Evolutionary conservation across 192 early-diverging fungal genomes (phyloP), one percentile per base, ranked within the genome.

Genomic region (Phycomyces nitens): DNA sequence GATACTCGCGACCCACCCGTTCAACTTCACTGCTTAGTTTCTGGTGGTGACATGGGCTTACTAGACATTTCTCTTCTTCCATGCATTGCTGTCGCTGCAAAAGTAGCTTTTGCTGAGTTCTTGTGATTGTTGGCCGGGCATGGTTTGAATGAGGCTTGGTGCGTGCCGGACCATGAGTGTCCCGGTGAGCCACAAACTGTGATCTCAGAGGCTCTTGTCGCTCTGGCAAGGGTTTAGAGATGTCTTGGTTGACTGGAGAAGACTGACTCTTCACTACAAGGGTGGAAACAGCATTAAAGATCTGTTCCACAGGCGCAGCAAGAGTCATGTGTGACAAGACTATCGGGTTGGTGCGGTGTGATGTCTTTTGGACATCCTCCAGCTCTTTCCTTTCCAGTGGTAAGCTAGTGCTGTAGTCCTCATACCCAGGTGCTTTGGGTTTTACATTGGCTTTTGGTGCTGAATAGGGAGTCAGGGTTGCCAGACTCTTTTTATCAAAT

Each of bases 61-160:
- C 7, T 34, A 34, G 7, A 7, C 29, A 34, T 34, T 34, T 34
- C 7, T 34, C 29, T 34, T 34, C 29, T 39, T 66, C 43, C 59
- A 69, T 66, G 54, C 69, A 73, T 40, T 72, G 64, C 26, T 79
- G 75, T 34, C 75, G 53, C 54, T 77, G 74, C 24, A 79, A 50
- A 22, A 73, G 47, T 3, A 77, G 29, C 40, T 79, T 79, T 59
- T 79, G 74, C 47, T 79, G 77, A 16, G 75, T 76, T 60, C 77
- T 75, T 23, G 77, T 68, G n/a, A 76, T 64, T 2, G 29, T 34
- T 34, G 29, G 29, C 29, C 29, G 29, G 29, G 29, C 29, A 34
- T 34, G 29, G 7, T 34, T 34, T 7, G 29, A 34, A 34, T 34
- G 29, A 34, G 29, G 29, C 29, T 34, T 34, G 29, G 29, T 34